Evolutionary conservation across 2,329 filamentous ascomycete genomes (phyloP), one percentile per base, ranked within the genome.

Genomic region (Plenodomus lindquistii): DNA sequence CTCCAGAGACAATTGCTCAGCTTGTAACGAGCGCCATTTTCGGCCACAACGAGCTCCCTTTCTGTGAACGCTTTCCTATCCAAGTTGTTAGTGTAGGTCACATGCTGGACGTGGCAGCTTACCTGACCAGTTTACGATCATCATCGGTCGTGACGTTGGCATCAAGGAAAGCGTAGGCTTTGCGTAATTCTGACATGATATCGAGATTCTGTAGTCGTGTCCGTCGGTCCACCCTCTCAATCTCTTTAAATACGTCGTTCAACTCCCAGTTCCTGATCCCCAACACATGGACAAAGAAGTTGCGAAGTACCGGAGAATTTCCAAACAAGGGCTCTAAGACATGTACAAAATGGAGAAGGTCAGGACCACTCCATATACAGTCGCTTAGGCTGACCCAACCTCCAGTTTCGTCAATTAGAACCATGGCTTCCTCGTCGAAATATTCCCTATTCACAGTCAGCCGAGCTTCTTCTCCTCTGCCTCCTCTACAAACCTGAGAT

Each of bases 1-100:
- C 37, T 42, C 59, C 56, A 62, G 4, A 62, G n/a, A 22, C 56
- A 62, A 10, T 41, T 44, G 1, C 40, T 2, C 3, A 57, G 31
- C 4, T 39, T 51, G 16, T 57, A 40, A 56, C 50, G 57, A 3
- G 1, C 44, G 5, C 35, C 38, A 21, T 52, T 36, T n/a, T 36
- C 36, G 16, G 49, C 55, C 7, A 51, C 15, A 1, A 61, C 37
- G 2, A 57, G 19, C 21, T 27, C 22, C 5, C 44, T 16, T 13
- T 34, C 20, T 3, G 15, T 35, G 38, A 60, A 60, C 2, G 34
- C 41, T 15, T 39, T 37, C 31, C 56, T 59, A 37, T n/a, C n/a
- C n/a, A n/a, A n/a, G n/a, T n/a, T n/a, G n/a, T 20, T 15, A 50
- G 40, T 42, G 37, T 11, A 24, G 22, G 22, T 11, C 11, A 24